These are phyloP conservation scores for Sisymbrium irio DNA, from an alignment of 345 rosid genomes.

Conservation along the genomic window DNA sequence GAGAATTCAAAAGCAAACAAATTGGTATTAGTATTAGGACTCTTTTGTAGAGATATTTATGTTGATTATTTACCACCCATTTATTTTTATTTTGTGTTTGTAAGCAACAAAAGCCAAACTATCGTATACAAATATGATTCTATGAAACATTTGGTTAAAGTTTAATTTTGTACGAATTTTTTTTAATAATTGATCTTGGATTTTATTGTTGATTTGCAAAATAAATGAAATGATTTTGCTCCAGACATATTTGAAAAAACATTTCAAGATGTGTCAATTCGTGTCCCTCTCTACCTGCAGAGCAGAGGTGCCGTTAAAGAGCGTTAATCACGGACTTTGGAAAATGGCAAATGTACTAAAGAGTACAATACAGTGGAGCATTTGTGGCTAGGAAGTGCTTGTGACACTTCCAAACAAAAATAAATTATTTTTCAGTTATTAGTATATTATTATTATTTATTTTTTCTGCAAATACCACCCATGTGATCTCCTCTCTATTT, in stretches of 20 bases:
- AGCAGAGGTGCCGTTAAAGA: slow-evolving; percentile 4
- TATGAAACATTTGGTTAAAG: background rate
- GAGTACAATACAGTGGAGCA: slow-evolving; percentile 24
- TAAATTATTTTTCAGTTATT: background rate
- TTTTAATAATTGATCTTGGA: background rate
- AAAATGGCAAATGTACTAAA: slow-evolving; percentile 23
- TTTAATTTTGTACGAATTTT: background rate
- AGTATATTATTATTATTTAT: background rate
- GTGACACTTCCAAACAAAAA: slow-evolving; percentile 26
- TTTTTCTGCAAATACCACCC: too few species aligned
- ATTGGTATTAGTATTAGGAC: too few species aligned
- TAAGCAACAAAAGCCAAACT: too few species aligned
- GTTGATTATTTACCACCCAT: too few species aligned
- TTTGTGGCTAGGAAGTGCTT: slow-evolving; percentile 19
- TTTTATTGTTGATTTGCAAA: background rate
- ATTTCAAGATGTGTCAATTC: slow-evolving; percentile 15
- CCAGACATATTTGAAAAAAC: slow-evolving; percentile 6
- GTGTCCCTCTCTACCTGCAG: slow-evolving; percentile 20
- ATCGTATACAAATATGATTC: background rate
- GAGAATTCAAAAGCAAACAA: too few species aligned
- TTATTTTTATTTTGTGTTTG: too few species aligned
- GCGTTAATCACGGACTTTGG: slow-evolving; percentile 33
- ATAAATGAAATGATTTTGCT: background rate
- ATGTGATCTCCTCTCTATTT: slow-evolving; percentile 10
- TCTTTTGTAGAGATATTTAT: too few species aligned